phyloP scores from a whole-genome alignment of 2,329 filamentous ascomycete genomes.

The Cercospora zeina region DNA sequence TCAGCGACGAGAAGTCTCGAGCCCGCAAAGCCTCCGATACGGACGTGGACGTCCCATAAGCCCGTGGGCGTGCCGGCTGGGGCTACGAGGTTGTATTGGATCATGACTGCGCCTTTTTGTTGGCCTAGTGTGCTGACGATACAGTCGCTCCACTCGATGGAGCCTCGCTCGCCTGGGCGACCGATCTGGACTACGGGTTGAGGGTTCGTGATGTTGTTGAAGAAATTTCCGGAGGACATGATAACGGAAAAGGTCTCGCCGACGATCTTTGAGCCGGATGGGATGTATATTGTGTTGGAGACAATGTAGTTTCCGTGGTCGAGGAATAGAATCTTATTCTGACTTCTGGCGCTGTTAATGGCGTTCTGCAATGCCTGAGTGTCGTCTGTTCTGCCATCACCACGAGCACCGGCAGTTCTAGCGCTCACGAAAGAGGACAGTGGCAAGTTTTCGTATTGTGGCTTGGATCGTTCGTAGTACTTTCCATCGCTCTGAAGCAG shows the following conservation, averaged over 20 bases:
- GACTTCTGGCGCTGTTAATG: constrained; percentile 53
- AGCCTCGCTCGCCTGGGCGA: constrained; percentile 61
- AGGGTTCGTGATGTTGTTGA: constrained; percentile 59
- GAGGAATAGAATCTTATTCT: constrained; percentile 66
- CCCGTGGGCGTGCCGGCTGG: constrained; percentile 47
- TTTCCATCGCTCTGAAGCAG: constrained; percentile 49
- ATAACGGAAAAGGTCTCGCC: constrained; percentile 62
- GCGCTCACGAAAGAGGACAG: constrained; percentile 49
- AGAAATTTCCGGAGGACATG: constrained; percentile 58
- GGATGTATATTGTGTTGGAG: constrained; percentile 66
- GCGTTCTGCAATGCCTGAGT: constrained; percentile 60
- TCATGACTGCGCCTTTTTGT: constrained; percentile 66
- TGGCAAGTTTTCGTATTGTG: constrained; percentile 52
- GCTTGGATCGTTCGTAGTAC: constrained; percentile 56
- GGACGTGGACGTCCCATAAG: constrained; percentile 59
- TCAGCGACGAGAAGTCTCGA: constrained; percentile 48
- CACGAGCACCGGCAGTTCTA: constrained; percentile 45
- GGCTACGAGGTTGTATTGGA: constrained; percentile 69
- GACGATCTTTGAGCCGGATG: constrained; percentile 58
- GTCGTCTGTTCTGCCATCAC: constrained; percentile 61
- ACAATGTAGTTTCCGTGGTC: constrained; percentile 73
- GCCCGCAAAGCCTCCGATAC: constrained; percentile 55
- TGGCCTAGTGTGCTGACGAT: constrained; percentile 68
- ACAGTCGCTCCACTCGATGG: constrained; percentile 70
- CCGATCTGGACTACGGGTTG: constrained; percentile 69